Percentiles rank a stretch among this genome's conserved stretches.
Conservation (phyloP, 2,329 filamentous ascomycete species). For the Monosporascus ibericus region DNA sequence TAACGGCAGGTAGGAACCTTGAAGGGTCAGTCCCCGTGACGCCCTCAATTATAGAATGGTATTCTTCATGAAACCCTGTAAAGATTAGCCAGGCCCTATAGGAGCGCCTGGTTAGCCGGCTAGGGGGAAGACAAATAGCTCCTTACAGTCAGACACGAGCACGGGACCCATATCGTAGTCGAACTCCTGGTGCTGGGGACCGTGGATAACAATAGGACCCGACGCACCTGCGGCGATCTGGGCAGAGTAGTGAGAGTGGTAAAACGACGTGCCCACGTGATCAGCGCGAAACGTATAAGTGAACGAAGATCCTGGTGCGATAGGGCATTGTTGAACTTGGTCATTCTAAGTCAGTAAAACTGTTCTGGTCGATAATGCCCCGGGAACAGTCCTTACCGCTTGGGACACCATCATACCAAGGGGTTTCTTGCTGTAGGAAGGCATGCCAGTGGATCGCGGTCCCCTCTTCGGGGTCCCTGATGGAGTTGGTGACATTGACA, state of each 20-base stretch:
- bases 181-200: conserved; percentile 10
- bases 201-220: conserved; percentile 31
- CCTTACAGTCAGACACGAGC: conserved; percentile 2
- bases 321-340: conserved; percentile 9
- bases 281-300: conserved; percentile 14
- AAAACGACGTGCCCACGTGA: conserved; percentile 23
- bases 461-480: conserved; percentile 29
- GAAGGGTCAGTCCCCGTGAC: conserved; percentile 11
- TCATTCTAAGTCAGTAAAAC: too few relatives aligned
- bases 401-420: conserved; percentile 18
- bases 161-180: conserved; percentile 14
- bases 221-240: conserved; percentile 37
- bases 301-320: conserved; percentile 8
- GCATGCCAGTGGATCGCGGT: conserved; percentile 14
- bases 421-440: conserved; percentile 9
- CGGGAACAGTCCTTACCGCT: too few relatives aligned
- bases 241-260: conserved; percentile 29
- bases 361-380: too few relatives aligned
- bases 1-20: conserved; percentile 28
- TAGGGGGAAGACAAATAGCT: too few relatives aligned
- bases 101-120: too few relatives aligned
- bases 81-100: too few relatives aligned
- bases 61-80: conserved; percentile 7
- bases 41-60: conserved; percentile 4
- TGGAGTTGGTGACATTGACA: conserved; percentile 54